A percentile compares a stretch with the other conserved stretches of the same genome.
Conservation (phyloP, 2,329 filamentous ascomycete genomes). For the Sporothrix sp. region DNA sequence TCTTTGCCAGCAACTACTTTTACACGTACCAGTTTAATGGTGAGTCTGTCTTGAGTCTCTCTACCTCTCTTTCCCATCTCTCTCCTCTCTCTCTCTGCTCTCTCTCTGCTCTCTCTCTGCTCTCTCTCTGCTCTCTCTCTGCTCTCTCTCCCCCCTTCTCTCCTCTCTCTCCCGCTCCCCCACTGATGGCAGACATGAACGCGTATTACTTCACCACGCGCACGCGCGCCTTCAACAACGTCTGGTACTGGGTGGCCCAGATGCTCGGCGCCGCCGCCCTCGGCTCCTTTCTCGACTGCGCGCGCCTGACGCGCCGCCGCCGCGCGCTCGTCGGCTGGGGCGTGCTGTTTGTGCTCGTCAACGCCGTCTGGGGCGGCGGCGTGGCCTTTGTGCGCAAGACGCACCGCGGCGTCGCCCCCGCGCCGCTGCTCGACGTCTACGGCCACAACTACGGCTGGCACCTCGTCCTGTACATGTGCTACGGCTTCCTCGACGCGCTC, state of each 20-base stretch:
- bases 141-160: no score
- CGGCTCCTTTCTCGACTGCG: conserved; percentile 10
- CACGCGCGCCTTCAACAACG: conserved; percentile 12
- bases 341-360: conserved; percentile 11
- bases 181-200: conserved; percentile 3
- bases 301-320: neutral
- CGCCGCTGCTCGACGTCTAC: conserved; percentile 7
- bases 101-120: no score
- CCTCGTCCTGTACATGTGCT: conserved; percentile 13
- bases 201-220: conserved; percentile 5
- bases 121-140: no score
- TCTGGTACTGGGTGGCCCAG: conserved; percentile 11
- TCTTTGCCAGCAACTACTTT: conserved; percentile 72
- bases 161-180: neutral
- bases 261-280: conserved; percentile 10
- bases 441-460: conserved; percentile 24
- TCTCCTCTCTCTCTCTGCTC: no score
- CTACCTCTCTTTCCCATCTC: no score
- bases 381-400: neutral
- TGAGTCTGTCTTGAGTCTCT: no score
- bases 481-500: conserved; percentile 12
- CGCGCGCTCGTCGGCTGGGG: conserved; percentile 10
- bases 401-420: neutral
- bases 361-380: conserved; percentile 15
- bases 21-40: conserved; percentile 74